Conservation (phyloP, 2,329 filamentous ascomycete genomes). For the Teratosphaeria viscida region DNA sequence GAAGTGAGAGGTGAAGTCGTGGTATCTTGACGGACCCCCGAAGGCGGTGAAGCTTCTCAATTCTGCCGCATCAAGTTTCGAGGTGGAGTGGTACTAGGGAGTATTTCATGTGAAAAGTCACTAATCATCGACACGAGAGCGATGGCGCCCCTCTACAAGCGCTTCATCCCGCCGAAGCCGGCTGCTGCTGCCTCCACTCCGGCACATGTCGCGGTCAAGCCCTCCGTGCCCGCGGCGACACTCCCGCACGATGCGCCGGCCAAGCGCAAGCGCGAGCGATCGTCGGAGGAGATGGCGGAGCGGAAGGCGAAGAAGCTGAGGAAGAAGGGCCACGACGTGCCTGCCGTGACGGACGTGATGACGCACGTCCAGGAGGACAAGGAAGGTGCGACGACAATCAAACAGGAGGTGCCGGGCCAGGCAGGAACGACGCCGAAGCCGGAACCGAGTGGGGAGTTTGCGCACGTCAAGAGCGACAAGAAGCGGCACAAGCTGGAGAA, state of each 20-base stretch:
- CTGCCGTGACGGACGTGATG: not conserved
- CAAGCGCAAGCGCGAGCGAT: constrained; percentile 25
- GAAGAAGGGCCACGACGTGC: constrained; percentile 16
- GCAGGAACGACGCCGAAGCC: constrained; percentile 3
- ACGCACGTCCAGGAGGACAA: not conserved
- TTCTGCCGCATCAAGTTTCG: not conserved
- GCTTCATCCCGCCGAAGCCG: constrained; percentile 33
- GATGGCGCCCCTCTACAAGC: constrained; percentile 32
- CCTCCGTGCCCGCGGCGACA: not conserved
- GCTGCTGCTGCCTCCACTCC: not conserved
- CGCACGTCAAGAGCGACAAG: constrained; percentile 19
- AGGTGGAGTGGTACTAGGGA: too few species aligned
- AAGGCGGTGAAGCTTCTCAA: not conserved
- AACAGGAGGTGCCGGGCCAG: constrained; percentile 3
- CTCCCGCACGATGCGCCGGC: constrained; percentile 1
- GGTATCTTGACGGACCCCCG: not conserved
- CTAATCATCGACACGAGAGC: constrained; percentile 17
- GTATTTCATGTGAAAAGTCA: not conserved
- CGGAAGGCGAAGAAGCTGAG: constrained; percentile 23
- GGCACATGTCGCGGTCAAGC: not conserved
- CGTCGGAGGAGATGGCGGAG: constrained; percentile 19
- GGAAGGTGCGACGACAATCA: not conserved
- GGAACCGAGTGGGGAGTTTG: constrained; percentile 12
- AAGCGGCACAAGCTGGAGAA: constrained; percentile 27
- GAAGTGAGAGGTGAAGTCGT: not conserved